These are phyloP conservation scores for Endocarpon pusillum DNA, from an alignment of 495 filamentous ascomycete species.

Conservation along the genomic window DNA sequence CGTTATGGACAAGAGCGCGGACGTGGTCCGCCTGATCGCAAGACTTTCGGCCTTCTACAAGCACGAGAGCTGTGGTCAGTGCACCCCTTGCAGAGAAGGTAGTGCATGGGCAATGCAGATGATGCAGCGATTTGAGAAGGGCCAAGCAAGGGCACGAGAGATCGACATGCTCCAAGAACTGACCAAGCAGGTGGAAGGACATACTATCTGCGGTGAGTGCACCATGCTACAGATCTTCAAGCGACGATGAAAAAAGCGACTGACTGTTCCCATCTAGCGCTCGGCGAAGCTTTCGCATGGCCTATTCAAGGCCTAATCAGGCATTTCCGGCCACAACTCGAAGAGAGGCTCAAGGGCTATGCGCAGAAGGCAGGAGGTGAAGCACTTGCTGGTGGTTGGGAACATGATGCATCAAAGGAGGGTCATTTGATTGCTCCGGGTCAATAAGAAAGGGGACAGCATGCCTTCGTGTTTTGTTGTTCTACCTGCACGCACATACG, in stretches of 20 bases:
- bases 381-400: constrained; percentile 78
- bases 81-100: constrained; percentile 94
- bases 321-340: constrained; percentile 90
- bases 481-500: no score
- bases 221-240: background rate
- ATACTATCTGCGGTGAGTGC: constrained; percentile 78
- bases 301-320: constrained; percentile 94
- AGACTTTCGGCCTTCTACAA: constrained; percentile 92
- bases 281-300: constrained; percentile 97
- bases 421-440: constrained; percentile 80
- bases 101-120: constrained; percentile 98
- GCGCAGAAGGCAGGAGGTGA: constrained; percentile 45
- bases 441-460: no score
- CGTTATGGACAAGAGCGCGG: constrained; percentile 95
- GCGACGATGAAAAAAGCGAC: no score
- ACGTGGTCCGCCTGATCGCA: constrained; percentile 85
- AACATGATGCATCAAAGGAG: constrained; percentile 52
- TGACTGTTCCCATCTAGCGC: constrained; percentile 34
- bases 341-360: constrained; percentile 69
- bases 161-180: constrained; percentile 99
- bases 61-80: constrained; percentile 96
- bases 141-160: constrained; percentile 70
- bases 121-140: constrained; percentile 88
- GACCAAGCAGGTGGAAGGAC: constrained; percentile 97
- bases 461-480: no score